Base-by-base conservation (phyloP, 768 basidiomycete genomes). In the Xerocomus spinulosus region DNA sequence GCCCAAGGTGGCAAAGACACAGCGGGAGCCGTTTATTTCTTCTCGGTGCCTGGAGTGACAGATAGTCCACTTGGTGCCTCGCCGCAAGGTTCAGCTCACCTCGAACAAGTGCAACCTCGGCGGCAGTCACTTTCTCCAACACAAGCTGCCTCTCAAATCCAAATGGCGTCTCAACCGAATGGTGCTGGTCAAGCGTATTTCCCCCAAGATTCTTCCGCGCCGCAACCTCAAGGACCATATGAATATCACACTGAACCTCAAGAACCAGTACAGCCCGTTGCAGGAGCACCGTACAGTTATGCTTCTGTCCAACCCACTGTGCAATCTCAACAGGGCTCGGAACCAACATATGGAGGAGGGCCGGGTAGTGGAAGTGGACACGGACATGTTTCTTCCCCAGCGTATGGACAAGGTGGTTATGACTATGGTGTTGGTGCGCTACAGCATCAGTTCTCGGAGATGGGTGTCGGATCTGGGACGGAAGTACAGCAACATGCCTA, bases 21-120 rank as follows among this genome's bases (percentile, higher is more conserved):
- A 0, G 80, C 85, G 5, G 90, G 90, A 9, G 72, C 83, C 8
- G 85, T 91, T 32, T 92, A 92, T 68, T 92, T 92, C 57, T 67
- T 85, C 41, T 81, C 80, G 3, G 80, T 91, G 1, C 88, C 87
- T 7, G 88, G 87, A 3, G 73, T 91, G 36, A 83, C 79, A 56
- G 80, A 79, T 44, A 65, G 55, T 5, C 62, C 37, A 30, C 61
- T 47, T 23, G 57, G 56, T 9, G 18, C 39, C 40, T 29, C 48
- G 6, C 50, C 43, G 13, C 51, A 56, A 9, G 40, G 30, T 20
- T 24, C 49, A n/a, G 14, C 32, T 25, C 40, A 40, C n/a, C 43
- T 38, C 23, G 54, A 55, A 18, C 52, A 54, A 38, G 41, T 9
- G n/a, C 60, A 49, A 23, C 45, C 46, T 4, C 57, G 49, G 29